Evolutionary conservation across 169 alveolate species (phyloP).

Genomic region (Eimeria sp.): DNA sequence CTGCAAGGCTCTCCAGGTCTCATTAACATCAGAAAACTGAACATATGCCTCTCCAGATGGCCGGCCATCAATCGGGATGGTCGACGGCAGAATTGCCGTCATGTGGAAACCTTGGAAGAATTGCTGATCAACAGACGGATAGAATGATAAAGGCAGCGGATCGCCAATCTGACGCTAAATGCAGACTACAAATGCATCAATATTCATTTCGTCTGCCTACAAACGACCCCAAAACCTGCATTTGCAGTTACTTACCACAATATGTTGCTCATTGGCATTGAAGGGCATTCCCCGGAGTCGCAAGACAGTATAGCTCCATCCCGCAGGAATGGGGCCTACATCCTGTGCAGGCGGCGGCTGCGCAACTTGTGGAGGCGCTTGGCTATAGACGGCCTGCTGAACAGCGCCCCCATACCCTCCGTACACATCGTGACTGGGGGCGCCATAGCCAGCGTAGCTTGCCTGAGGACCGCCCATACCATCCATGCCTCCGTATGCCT

Average conservation of each 20-base stretch:
- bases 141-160: neutral
- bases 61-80: constrained; percentile 85
- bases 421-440: constrained; percentile 29
- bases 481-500: constrained; percentile 59
- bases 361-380: constrained; percentile 51
- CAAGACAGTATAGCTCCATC: constrained; percentile 80
- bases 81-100: constrained; percentile 84
- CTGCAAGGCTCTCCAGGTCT: constrained; percentile 83
- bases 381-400: constrained; percentile 53
- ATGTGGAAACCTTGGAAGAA: constrained; percentile 85
- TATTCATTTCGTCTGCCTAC: neutral
- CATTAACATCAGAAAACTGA: constrained; percentile 82
- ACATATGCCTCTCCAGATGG: constrained; percentile 87
- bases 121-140: constrained; percentile 37
- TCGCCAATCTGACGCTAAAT: neutral
- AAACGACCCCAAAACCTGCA: neutral
- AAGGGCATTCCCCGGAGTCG: constrained; percentile 88
- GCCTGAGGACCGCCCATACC: constrained; percentile 73
- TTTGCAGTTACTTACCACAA: constrained; percentile 81
- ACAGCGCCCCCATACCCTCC: constrained; percentile 73
- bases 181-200: neutral
- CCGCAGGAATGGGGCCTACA: constrained; percentile 56
- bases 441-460: constrained; percentile 64
- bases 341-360: constrained; percentile 69
- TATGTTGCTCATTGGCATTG: constrained; percentile 85